Conservation (phyloP, 106 monocot species). For the Dendrobium catenatum region DNA sequence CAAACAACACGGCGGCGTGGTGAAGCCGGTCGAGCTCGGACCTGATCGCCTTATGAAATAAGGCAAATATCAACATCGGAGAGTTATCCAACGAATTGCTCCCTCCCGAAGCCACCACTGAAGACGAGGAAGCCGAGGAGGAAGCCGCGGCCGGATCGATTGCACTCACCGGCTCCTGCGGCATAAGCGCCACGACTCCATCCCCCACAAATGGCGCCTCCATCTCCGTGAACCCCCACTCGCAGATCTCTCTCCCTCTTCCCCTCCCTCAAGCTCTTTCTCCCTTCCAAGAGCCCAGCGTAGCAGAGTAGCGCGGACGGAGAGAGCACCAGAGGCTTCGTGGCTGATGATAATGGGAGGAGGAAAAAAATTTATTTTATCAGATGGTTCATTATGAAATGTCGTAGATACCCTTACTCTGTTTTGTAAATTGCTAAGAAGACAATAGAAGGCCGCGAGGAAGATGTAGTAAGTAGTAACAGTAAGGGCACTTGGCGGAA, state of each 20-base stretch:
- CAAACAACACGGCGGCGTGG: constrained; percentile 65
- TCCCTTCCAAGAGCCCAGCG: not conserved
- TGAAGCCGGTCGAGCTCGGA: constrained; percentile 81
- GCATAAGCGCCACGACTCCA: constrained; percentile 9
- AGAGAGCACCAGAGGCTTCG: not conserved
- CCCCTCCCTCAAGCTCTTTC: not conserved
- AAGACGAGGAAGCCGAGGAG: constrained; percentile 6
- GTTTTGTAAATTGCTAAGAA: not conserved
- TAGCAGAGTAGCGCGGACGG: not conserved
- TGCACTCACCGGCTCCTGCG: constrained; percentile 10
- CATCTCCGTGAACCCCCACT: not conserved
- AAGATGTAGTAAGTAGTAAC: no score
- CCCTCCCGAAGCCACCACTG: not conserved
- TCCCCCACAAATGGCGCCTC: constrained; percentile 10
- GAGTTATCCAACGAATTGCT: constrained; percentile 26
- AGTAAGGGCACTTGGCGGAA: not conserved
- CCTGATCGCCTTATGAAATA: constrained; percentile 90
- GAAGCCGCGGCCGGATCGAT: constrained; percentile 10
- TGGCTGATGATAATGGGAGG: not conserved
- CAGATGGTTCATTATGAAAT: not conserved
- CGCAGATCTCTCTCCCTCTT: not conserved
- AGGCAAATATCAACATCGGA: constrained; percentile 77
- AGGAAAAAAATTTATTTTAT: not conserved
- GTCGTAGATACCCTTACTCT: not conserved
- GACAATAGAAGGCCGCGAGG: not conserved